These are phyloP conservation scores for Echinochloa phyllopogon DNA, from an alignment of 176 grass and related monocot genomes.

Conservation along the genomic window DNA sequence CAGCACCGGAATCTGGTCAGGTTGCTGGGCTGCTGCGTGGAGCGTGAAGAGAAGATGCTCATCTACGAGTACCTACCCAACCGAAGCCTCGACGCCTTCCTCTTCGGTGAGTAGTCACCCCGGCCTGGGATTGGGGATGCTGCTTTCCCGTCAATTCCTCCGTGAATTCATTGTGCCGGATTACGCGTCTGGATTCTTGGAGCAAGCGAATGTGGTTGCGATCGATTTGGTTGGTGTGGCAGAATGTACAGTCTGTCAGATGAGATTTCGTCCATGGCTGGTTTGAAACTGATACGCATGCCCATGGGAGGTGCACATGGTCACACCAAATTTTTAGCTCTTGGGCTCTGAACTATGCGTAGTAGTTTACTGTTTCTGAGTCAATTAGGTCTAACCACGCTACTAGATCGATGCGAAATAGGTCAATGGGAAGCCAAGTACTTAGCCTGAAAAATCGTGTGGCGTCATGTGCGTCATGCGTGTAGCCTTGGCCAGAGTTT, in stretches of 20 bases:
- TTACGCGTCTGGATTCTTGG: not conserved
- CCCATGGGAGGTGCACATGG: conserved; percentile 39
- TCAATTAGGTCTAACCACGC: conserved; percentile 24
- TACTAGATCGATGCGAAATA: conserved; percentile 37
- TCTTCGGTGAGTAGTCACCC: conserved; percentile 52
- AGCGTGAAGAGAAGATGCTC: conserved; percentile 88
- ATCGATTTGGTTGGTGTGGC: not conserved
- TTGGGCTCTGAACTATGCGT: conserved; percentile 19
- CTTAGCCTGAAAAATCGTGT: conserved; percentile 4
- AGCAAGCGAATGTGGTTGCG: not conserved
- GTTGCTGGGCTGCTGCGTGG: conserved; percentile 81
- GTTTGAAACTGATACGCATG: not conserved
- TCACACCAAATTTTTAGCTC: not conserved
- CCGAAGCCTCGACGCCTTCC: conserved; percentile 80
- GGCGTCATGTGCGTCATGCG: conserved; percentile 19
- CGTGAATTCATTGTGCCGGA: not conserved
- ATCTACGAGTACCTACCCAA: conserved; percentile 95
- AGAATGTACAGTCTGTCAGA: conserved; percentile 19
- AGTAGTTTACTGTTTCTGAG: conserved; percentile 42
- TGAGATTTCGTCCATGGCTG: not conserved
- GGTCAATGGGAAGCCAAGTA: conserved; percentile 39
- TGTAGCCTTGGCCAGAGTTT: not conserved
- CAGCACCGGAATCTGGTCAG: conserved; percentile 92
- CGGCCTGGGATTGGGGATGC: not conserved
- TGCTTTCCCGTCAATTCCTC: not conserved